Percentiles rank a stretch among this genome's conserved stretches.
phyloP scores from a whole-genome alignment of 306 rosid genomes.

The Sicyos baderoa region DNA sequence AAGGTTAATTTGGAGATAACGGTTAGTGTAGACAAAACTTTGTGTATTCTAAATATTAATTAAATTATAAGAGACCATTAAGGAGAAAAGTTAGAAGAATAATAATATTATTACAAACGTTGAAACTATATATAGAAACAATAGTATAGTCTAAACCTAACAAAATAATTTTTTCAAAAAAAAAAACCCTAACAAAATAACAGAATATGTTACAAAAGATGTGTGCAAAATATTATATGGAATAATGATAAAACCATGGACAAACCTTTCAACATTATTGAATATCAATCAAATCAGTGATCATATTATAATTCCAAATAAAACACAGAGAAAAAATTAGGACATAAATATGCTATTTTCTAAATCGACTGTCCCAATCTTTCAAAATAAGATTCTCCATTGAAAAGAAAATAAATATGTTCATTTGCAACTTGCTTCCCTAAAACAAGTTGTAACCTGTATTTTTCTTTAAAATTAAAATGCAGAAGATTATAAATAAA shows the following conservation, averaged over 20 bases:
- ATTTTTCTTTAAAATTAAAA: background rate
- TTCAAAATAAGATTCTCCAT: background rate
- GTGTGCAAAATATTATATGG: background rate
- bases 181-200: background rate
- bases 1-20: no score
- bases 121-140: no score
- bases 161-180: no score
- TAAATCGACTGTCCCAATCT: conserved; percentile 10
- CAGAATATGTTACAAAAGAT: background rate
- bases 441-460: background rate
- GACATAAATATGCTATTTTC: background rate
- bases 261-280: background rate
- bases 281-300: background rate
- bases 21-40: no score
- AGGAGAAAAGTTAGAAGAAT: no score
- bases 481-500: background rate
- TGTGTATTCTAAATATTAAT: no score
- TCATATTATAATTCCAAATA: background rate
- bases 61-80: no score
- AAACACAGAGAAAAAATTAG: background rate
- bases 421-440: conserved; percentile 13
- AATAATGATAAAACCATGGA: background rate
- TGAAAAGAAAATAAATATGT: background rate
- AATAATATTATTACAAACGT: no score
- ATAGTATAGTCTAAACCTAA: background rate